These are phyloP conservation scores for Apiospora malaysiana DNA, from an alignment of 2,329 filamentous ascomycete species.

Conservation along the genomic window DNA sequence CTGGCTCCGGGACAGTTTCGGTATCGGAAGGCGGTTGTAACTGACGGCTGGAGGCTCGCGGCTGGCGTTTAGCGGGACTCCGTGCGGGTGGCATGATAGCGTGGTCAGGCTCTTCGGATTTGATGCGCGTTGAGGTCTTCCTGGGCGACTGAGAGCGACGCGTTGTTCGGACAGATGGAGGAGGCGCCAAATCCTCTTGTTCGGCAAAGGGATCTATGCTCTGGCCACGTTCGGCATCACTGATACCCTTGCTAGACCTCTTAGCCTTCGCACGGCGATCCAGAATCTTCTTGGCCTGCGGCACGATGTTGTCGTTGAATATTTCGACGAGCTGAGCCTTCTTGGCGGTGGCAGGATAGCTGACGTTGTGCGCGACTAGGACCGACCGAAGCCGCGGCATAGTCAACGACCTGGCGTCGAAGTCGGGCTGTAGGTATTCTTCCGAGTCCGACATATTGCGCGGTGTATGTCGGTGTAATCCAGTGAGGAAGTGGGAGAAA, in stretches of 20 bases:
- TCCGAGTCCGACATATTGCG: constrained; percentile 68
- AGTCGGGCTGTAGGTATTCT: constrained; percentile 85
- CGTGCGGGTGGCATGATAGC: constrained; percentile 38
- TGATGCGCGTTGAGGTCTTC: constrained; percentile 58
- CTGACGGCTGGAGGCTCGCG: constrained; percentile 56
- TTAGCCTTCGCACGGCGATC: constrained; percentile 78
- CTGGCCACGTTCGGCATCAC: constrained; percentile 70
- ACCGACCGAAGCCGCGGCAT: constrained; percentile 90
- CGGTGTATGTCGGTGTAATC: neutral
- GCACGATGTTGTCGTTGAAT: constrained; percentile 78
- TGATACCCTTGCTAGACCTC: constrained; percentile 86
- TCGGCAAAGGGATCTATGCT: constrained; percentile 66
- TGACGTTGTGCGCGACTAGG: constrained; percentile 84
- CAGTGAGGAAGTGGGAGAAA: neutral
- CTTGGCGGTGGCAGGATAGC: constrained; percentile 88
- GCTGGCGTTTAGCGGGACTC: constrained; percentile 60
- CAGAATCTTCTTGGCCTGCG: constrained; percentile 79
- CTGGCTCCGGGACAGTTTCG: constrained; percentile 52
- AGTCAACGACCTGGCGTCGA: constrained; percentile 83
- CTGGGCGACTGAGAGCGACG: constrained; percentile 61
- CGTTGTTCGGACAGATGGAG: constrained; percentile 50
- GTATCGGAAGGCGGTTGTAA: constrained; percentile 58
- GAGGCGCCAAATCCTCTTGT: constrained; percentile 58
- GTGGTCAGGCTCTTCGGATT: constrained; percentile 57
- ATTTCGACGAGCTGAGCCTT: constrained; percentile 87